Evolutionary conservation across 805 yeast genomes (phyloP), one percentile per base, ranked within the genome.

Genomic region (Candida krabiensis): DNA sequence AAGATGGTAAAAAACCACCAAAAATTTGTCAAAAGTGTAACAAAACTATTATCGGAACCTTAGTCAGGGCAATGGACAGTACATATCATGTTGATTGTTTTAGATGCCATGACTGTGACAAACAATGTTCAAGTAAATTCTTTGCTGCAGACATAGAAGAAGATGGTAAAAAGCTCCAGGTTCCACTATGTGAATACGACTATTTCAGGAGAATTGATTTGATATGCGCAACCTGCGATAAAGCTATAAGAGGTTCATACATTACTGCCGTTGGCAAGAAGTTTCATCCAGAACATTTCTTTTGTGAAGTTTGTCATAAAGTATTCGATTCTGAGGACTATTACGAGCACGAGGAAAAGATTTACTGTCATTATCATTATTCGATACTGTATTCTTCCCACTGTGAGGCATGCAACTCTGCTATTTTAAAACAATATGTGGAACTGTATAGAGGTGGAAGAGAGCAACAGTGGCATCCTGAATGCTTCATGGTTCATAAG

Each of bases 401-500:
- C 40, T 93, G 99, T 65, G 95, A 87, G 65, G 96, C 98, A 22
- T 93, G 99, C 65, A 75, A 81, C 41, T 82, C 86, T 25, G 86
- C 97, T 1, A 93, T 95, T 36, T 76, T 95, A 25, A 89, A 89
- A 57, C 98, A 93, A 58, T 93, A 89, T 61, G 96, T 91, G 25
- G 96, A 91, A 61, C 79, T 91, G 30, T 86, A 80, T 44, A 74
- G 93, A 50, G 96, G 96, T 35, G 96, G 96, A 16, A 75, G 83
- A 50, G 83, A 86, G 41, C 96, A 90, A 60, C 95, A 88, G 58
- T 93, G 99, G 99, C 99, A 93, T 63, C 98, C 97, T 2, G 98
- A 95, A 60, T 93, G 99, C 68, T 93, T 89, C 58, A 95, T 95
- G 89, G 95, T 93, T 33, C 90, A 86, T 67, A 90, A 90, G 61